Base-by-base conservation (phyloP, 2,329 filamentous ascomycete species). In the Nemania diffusa region DNA sequence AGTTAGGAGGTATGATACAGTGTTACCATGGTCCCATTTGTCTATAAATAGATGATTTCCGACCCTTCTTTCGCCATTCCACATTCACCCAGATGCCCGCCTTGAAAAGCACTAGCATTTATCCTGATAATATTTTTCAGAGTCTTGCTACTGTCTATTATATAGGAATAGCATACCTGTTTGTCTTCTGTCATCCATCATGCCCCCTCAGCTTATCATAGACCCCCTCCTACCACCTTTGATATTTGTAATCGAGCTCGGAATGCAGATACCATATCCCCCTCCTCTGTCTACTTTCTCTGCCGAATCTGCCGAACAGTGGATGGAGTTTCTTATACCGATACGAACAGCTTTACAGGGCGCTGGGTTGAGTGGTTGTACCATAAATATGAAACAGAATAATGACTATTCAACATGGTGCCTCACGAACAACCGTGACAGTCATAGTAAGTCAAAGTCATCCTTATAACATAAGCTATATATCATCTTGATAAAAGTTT, bases 391-490 rank as follows among this genome's bases (percentile, higher is more conserved):
- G 17, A 55, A 59, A 6, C 4, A 1, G 1, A 1, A n/a, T 1
- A 59, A 60, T 22, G 29, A 55, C 15, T 58, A 55, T 22, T 13
- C 17, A 5, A 22, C 56, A 20, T 64, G 62, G 62, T 55, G 56
- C 27, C 55, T 64, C 3, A 60, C 56, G 11, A 40, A 60, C 7
- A 60, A 46, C 11, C 17, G 5, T 13, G 34, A 37, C n/a, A n/a
- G 55, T 11, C 17, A 15, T 7, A 5, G 62, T 60, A 40, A 22
- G 56, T 15, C 8, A 34, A 48, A 9, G 20, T 27, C 15, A 26
- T 6, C 27, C 1, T 15, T 6, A 32, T 32, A 32, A 5, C 1
- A 32, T 15, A 7, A 24, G n/a, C 11, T 29, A 1, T 15, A 29
- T 24, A 55, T 4, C 0, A 8, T 48, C 32, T n/a, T 32, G 1